Percentiles rank a stretch among this genome's conserved stretches.
These are phyloP conservation scores for Fusarium oxysporum DNA, from an alignment of 2,329 filamentous ascomycete genomes.

Conservation along the genomic window DNA sequence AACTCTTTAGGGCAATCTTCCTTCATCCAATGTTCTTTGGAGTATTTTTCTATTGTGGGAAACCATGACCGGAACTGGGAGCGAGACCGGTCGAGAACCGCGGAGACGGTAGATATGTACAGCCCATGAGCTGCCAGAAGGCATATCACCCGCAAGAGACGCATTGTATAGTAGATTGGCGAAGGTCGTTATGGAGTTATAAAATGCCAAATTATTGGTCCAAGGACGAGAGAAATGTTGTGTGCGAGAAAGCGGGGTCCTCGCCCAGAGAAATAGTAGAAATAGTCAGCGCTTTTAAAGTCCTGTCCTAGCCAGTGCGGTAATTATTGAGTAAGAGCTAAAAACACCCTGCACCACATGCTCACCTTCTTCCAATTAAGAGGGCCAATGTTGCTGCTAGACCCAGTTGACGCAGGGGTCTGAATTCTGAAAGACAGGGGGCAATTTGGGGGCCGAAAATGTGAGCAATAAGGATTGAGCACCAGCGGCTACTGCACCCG, in stretches of 20 bases:
- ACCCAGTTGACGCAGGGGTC: background rate
- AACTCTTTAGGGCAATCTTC: conserved; percentile 9
- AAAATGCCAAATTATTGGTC: background rate
- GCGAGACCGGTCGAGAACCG: conserved; percentile 6
- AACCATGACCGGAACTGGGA: conserved; percentile 18
- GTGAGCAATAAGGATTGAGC: background rate
- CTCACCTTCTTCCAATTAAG: conserved; percentile 1
- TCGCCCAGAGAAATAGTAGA: background rate
- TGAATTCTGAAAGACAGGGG: background rate
- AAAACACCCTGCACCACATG: background rate
- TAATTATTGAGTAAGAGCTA: background rate
- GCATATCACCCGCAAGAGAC: conserved; percentile 9
- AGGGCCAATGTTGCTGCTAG: background rate
- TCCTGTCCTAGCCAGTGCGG: background rate
- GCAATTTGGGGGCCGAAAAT: background rate
- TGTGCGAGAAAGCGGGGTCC: background rate
- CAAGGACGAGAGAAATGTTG: background rate
- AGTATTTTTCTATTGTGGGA: conserved; percentile 6
- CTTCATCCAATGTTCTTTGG: background rate
- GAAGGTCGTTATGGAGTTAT: background rate
- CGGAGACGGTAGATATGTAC: conserved; percentile 1
- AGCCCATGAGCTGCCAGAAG: conserved; percentile 9
- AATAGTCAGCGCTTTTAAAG: background rate
- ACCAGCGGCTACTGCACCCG: background rate
- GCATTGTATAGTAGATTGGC: conserved; percentile 2